A percentile compares a stretch with the other conserved stretches of the same genome.
These are phyloP conservation scores for Aquilaria agallochum DNA, from an alignment of 441 rosid genomes.

Conservation along the genomic window DNA sequence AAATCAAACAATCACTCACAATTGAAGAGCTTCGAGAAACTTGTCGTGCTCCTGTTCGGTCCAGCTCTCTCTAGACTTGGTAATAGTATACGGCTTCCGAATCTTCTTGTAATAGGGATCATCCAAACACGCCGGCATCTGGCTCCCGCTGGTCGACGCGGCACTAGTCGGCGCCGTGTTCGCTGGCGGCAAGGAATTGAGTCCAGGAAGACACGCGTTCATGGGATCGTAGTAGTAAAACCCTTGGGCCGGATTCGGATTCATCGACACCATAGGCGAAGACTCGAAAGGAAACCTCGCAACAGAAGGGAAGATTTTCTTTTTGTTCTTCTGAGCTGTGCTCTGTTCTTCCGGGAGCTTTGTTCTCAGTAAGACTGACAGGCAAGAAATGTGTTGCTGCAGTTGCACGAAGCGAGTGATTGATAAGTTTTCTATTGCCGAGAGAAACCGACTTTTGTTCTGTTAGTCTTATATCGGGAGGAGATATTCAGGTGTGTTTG, in stretches of 20 bases:
- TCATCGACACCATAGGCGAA: slow-evolving; percentile 45
- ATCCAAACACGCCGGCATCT: slow-evolving; percentile 30
- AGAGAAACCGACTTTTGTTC: too few species aligned
- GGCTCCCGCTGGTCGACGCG: slow-evolving; percentile 11
- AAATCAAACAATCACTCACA: slow-evolving; percentile 38
- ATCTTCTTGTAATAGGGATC: slow-evolving; percentile 62
- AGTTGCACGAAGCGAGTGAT: too few species aligned
- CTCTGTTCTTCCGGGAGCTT: too few species aligned
- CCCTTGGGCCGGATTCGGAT: slow-evolving; percentile 35
- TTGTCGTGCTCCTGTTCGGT: slow-evolving; percentile 93
- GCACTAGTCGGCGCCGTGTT: slow-evolving; percentile 8
- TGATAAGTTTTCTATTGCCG: too few species aligned
- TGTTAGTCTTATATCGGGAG: too few species aligned
- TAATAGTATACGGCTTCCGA: slow-evolving; percentile 91
- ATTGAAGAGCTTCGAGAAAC: slow-evolving; percentile 93
- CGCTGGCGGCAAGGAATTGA: slow-evolving; percentile 23
- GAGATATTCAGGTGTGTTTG: too few species aligned
- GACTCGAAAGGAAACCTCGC: too few species aligned
- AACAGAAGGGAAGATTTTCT: too few species aligned
- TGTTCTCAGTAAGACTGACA: too few species aligned
- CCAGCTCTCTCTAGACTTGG: slow-evolving; percentile 98
- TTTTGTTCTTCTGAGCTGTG: too few species aligned
- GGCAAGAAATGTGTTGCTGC: too few species aligned
- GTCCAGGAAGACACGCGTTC: slow-evolving; percentile 29
- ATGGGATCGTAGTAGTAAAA: slow-evolving; percentile 42